phyloP scores from a whole-genome alignment of 805 yeast species.

The Wickerhamiella bombiphila region DNA sequence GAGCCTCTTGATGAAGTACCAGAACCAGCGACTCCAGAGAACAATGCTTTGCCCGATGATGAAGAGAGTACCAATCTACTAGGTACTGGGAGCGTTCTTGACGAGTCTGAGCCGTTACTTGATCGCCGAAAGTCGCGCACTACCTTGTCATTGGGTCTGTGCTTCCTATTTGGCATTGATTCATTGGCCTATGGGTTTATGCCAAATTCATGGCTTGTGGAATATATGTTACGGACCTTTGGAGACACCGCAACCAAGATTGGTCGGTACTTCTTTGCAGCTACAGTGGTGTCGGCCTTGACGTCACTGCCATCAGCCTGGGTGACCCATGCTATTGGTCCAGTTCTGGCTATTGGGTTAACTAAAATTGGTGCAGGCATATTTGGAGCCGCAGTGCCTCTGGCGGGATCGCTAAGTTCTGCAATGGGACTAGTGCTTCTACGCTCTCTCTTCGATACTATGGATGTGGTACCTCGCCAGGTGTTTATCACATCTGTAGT shows the following conservation, averaged over 20 bases:
- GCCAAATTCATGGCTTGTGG: constrained; percentile 80
- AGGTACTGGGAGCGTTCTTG: background rate
- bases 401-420: constrained; percentile 25
- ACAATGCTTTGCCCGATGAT: background rate
- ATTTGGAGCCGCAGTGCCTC: constrained; percentile 41
- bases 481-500: constrained; percentile 58
- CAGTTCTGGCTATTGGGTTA: constrained; percentile 56
- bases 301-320: constrained; percentile 46
- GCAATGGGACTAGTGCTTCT: constrained; percentile 40
- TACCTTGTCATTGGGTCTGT: constrained; percentile 8
- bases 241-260: constrained; percentile 41
- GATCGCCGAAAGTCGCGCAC: constrained; percentile 1
- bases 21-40: background rate
- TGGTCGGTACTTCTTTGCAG: constrained; percentile 30
- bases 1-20: constrained; percentile 1
- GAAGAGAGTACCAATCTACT: background rate
- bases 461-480: constrained; percentile 91
- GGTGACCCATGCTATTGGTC: constrained; percentile 55
- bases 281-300: constrained; percentile 38
- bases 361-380: constrained; percentile 70
- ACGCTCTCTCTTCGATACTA: constrained; percentile 52
- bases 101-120: background rate
- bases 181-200: constrained; percentile 81
- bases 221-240: constrained; percentile 52
- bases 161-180: constrained; percentile 52